Percentiles rank a stretch among this genome's conserved stretches.
phyloP scores from a whole-genome alignment of 495 filamentous ascomycete genomes.

The Thermothielavioides terrestris region DNA sequence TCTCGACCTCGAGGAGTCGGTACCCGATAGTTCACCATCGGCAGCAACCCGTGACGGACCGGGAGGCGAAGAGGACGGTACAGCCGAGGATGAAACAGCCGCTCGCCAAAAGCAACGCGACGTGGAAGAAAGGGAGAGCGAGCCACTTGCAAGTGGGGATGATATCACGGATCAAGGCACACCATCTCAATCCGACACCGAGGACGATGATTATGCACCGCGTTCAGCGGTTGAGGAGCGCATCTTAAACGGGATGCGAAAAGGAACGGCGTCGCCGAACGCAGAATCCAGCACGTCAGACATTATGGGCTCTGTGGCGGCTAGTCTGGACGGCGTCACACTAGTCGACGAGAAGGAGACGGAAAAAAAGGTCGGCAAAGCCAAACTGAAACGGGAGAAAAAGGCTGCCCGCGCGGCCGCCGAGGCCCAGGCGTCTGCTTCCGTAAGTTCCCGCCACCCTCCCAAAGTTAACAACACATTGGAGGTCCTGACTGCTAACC shows the following conservation, averaged over 20 bases:
- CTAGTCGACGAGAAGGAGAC: conserved; percentile 13
- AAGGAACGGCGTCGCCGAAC: not conserved
- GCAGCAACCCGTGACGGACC: conserved; percentile 28
- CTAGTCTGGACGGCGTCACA: conserved; percentile 12
- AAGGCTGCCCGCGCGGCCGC: conserved; percentile 56
- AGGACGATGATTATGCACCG: conserved; percentile 39
- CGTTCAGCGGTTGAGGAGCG: conserved; percentile 33
- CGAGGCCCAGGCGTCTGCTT: conserved; percentile 26
- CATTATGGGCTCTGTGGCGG: conserved; percentile 4
- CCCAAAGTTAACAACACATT: not conserved
- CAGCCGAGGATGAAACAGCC: not conserved
- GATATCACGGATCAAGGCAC: not conserved
- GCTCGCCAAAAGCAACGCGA: not conserved
- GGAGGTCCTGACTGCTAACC: not conserved
- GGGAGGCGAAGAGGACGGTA: conserved; percentile 6
- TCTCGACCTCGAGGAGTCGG: conserved; percentile 43
- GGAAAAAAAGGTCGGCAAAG: conserved; percentile 63
- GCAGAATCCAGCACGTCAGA: not conserved
- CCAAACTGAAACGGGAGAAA: conserved; percentile 79
- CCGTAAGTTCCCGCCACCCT: conserved; percentile 22
- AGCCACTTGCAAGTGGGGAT: not conserved
- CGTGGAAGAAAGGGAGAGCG: conserved; percentile 1
- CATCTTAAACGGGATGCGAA: conserved; percentile 12
- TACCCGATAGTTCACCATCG: conserved; percentile 25
- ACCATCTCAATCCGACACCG: conserved; percentile 7